Conservation (phyloP, 1,284 basidiomycete genomes). For the Cutaneotrichosporon cutaneum region DNA sequence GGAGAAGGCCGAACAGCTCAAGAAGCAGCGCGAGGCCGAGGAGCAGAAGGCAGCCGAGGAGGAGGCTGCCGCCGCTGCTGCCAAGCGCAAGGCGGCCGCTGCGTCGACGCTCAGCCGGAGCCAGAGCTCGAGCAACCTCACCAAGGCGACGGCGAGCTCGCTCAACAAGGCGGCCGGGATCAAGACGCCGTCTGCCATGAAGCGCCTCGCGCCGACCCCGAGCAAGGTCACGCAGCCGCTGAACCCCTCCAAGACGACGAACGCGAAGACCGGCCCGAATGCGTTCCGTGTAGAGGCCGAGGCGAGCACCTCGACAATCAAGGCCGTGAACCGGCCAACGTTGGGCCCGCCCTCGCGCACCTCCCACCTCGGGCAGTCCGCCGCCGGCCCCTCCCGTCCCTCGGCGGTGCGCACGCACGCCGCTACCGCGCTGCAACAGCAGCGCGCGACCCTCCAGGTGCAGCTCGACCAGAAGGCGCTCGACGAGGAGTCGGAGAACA, state of each 20-base stretch:
- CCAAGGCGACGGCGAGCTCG: conserved; percentile 23
- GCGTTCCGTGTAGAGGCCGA: conserved; percentile 28
- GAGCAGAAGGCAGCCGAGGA: conserved; percentile 21
- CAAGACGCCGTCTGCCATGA: conserved; percentile 26
- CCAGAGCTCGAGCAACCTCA: conserved; percentile 17
- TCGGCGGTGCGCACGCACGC: conserved; percentile 54
- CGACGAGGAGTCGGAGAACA: conserved; percentile 64
- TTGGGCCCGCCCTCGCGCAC: conserved; percentile 46
- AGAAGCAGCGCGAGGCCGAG: conserved; percentile 39
- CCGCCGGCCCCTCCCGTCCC: conserved; percentile 1
- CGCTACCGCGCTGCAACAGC: conserved; percentile 40
- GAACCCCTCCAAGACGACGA: conserved; percentile 18
- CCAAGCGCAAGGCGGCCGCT: conserved; percentile 50
- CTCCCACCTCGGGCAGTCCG: neutral
- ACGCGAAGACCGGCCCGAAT: conserved; percentile 29
- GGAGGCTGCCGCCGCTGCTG: conserved; percentile 47
- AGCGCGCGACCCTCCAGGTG: conserved; percentile 46
- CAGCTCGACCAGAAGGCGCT: conserved; percentile 56
- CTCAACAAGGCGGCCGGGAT: conserved; percentile 26
- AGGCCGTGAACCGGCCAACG: conserved; percentile 18
- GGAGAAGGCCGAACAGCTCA: conserved; percentile 37
- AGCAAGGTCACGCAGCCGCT: conserved; percentile 33
- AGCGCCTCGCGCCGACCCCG: conserved; percentile 15
- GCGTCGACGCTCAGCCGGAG: conserved; percentile 28
- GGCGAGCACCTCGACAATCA: conserved; percentile 30